Evolutionary conservation across 345 rosid species (phyloP), one percentile per base, ranked within the genome.

Genomic region (Arabidopsis suecica): DNA sequence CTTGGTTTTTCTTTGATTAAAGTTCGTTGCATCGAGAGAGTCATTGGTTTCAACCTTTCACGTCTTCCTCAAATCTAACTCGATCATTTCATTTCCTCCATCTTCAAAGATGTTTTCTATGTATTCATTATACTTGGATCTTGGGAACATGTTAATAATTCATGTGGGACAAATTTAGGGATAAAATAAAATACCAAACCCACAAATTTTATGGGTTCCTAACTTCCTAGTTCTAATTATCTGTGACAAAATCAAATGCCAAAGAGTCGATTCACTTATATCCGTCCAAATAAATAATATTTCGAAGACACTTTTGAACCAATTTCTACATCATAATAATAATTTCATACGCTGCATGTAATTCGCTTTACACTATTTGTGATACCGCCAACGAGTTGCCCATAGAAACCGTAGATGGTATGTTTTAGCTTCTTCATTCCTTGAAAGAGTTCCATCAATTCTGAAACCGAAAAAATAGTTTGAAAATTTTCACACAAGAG

Each of bases 391-490:
- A 63, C 3, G 47, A 77, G 61, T 64, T 45, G 68, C 28, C 10
- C 47, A 25, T 23, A 73, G 3, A 76, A 82, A 37, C 33, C 11
- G 11, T 50, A 68, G n/a, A 86, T 28, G 41, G 73, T 65, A 50
- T 76, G 88, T 71, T 83, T 86, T 58, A 84, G 66, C 82, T 78
- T 86, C 79, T 77, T 78, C 79, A 84, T 51, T 86, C 88, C 79
- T 13, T 78, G 78, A 54, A 81, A 65, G 55, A 90, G 73, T 73
- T 88, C 86, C 79, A 84, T 36, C 56, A 77, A 40, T 68, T 79
- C 96, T 89, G 83, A 34, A 82, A 41, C 55, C 20, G 20, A 6
- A 1, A 18, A 23, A 61, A 42, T 2, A 30, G 47, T 65, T 49
- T 14, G 1, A 49, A 49, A 50, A 34, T 53, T 30, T 37, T 61